Evolutionary conservation across 106 monocot genomes (phyloP), one percentile per base, ranked within the genome.

Genomic region (Dendrobium nobile): DNA sequence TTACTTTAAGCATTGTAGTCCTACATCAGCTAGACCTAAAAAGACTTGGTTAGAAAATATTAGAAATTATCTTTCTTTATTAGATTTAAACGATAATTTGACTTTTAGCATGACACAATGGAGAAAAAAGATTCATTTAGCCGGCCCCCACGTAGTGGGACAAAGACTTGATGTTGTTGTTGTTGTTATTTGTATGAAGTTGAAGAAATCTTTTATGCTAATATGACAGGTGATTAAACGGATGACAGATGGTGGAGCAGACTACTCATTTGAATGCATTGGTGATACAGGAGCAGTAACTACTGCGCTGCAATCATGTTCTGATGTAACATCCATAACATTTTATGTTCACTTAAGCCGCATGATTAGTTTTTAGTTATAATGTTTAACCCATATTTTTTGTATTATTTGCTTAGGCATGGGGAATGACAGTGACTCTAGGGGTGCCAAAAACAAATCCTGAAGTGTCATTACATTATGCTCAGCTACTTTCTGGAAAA

Each of bases 201-300:
- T 51, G 51, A 47, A 47, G 47, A 51, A 61, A 61, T 61, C 22
- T n/a, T 4, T n/a, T 61, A 22, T n/a, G 61, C 4, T 61, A 20
- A 11, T 67, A 16, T 70, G 70, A 15, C 70, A 96, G 96, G 91
- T 90, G 45, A 82, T 96, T 54, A 96, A 90, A 75, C 73, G 72
- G 9, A 79, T 93, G 51, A 94, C 93, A 58, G 83, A 90, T 83
- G 96, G 96, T 80, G 93, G 96, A 3, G 93, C 93, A 84, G 96
- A 96, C 86, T 96, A 89, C 68, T 86, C 87, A 75, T 96, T 96
- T 79, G 93, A 96, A 86, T 96, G 96, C 72, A 82, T 93, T 79
- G 96, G 96, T 67, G 96, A 96, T 79, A 92, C 93, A 42, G 82
- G 75, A 82, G 78, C 90, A 47, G 86, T 94, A 45, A 83, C 92